Evolutionary conservation across 495 filamentous ascomycete genomes (phyloP).

Genomic region (Mycothermus thermophilus): DNA sequence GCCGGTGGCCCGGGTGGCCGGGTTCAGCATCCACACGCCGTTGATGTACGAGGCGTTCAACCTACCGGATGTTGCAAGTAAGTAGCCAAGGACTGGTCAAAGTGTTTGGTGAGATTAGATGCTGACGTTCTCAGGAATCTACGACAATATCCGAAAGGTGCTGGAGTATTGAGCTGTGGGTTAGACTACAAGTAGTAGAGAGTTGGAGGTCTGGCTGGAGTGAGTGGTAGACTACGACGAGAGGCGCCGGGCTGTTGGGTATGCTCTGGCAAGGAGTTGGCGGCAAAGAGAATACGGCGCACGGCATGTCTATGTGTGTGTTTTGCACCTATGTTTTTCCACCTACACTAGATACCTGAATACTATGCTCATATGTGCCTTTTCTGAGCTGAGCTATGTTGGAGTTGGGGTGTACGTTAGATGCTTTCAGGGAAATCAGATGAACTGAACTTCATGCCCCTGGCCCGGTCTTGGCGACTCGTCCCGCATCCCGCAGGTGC

Average conservation of each 20-base stretch:
- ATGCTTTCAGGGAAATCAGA: not conserved
- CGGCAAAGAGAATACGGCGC: too few species aligned
- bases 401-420: too few species aligned
- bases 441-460: not conserved
- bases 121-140: slow-evolving; percentile 34
- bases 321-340: too few species aligned
- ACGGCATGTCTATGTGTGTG: too few species aligned
- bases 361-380: too few species aligned
- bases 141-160: slow-evolving; percentile 38
- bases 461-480: slow-evolving; percentile 4
- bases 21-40: slow-evolving; percentile 80
- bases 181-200: too few species aligned
- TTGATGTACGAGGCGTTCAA: slow-evolving; percentile 77
- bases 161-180: slow-evolving; percentile 32
- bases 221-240: too few species aligned
- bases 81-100: slow-evolving; percentile 26
- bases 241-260: not conserved
- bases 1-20: slow-evolving; percentile 81
- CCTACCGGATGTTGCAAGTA: slow-evolving; percentile 80
- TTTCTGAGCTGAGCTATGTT: too few species aligned
- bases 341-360: too few species aligned
- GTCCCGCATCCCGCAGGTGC: slow-evolving; percentile 1
- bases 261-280: too few species aligned
- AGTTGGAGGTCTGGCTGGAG: not conserved
- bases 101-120: not conserved